Percentiles rank a stretch among this genome's conserved stretches.
Conservation (phyloP, 441 rosid species). For the Populus trichocarpa region DNA sequence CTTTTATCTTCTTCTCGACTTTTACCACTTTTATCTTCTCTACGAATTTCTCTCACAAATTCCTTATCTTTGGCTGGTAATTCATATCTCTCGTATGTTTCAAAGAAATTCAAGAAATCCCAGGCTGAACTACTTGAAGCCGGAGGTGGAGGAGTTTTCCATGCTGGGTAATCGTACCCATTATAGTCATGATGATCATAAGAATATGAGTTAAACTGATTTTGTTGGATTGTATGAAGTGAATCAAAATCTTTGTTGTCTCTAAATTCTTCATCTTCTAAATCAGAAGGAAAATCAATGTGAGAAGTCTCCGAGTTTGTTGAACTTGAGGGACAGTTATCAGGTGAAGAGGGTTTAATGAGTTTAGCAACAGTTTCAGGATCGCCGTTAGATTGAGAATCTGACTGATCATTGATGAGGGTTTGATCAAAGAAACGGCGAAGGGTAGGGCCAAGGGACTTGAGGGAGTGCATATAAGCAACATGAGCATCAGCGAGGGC, state of each 20-base stretch:
- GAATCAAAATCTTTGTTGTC: conserved; percentile 33
- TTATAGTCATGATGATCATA: conserved; percentile 13
- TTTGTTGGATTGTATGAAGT: conserved; percentile 39
- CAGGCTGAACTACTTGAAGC: conserved; percentile 62
- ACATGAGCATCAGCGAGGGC: conserved; percentile 66
- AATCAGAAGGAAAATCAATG: conserved; percentile 52
- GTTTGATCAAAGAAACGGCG: conserved; percentile 43
- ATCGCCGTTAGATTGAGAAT: conserved; percentile 13
- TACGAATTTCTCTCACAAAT: conserved; percentile 53
- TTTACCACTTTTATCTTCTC: conserved; percentile 35
- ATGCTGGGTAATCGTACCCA: conserved; percentile 38
- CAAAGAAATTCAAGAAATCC: conserved; percentile 77
- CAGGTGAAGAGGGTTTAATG: conserved; percentile 23
- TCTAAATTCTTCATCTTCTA: conserved; percentile 34
- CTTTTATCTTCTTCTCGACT: conserved; percentile 23
- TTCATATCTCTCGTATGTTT: conserved; percentile 46
- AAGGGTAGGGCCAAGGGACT: conserved; percentile 50
- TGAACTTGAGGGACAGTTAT: conserved; percentile 30
- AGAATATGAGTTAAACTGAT: conserved; percentile 25
- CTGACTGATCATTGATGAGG: not conserved
- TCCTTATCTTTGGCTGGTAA: conserved; percentile 60
- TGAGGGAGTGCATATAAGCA: conserved; percentile 61
- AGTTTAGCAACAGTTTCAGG: conserved; percentile 7
- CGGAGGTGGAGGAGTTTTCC: conserved; percentile 79
- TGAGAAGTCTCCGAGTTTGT: conserved; percentile 47